Base-by-base conservation (phyloP, 805 yeast genomes). In the Suhomyces sp. region DNA sequence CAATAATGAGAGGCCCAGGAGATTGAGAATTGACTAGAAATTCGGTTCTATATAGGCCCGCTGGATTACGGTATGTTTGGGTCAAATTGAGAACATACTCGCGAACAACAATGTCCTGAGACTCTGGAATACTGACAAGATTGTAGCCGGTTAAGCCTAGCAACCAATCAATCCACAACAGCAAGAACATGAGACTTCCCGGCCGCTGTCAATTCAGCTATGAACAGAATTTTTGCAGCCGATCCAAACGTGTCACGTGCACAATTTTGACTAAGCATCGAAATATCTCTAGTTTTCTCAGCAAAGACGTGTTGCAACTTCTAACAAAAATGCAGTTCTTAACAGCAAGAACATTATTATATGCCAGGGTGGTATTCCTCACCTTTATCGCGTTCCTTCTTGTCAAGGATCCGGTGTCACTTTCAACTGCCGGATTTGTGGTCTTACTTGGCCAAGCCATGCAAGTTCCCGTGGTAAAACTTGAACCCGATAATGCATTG, bases 361-460 rank as follows among this genome's bases (percentile, higher is more conserved):
- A 79, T 53, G 50, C 73, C 25, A 76, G 87, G 56, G 72, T 78
- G 12, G 69, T 75, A 8, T 71, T 77, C 39, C 71, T 82, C 25
- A 61, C 76, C 17, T 63, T 75, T 6, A 54, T 79, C 2, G 64
- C 85, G 1, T 82, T 75, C 60, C 68, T 69, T 50, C 64, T 82
- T 39, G 63, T 78, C 49, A 81, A 76, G 53, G 79, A 79, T 60
- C 81, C 85, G 2, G 60, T 67, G n/a, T 49, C 60, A 3, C 55
- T 84, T 19, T 57, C 78, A 19, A 73, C 72, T 13, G 69, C 80
- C 45, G 76, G 81, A 22, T 75, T 81, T 47, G 67, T 78, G 10
- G 48, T 81, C n/a, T 71, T 83, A 9, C 65, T 84, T 44, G 83
- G 86, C 0, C 79, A 79, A 58, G 85, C 89, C 6, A 80, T 84